Evolutionary conservation across 306 rosid species (phyloP).

Genomic region (Trifolium subterraneum): DNA sequence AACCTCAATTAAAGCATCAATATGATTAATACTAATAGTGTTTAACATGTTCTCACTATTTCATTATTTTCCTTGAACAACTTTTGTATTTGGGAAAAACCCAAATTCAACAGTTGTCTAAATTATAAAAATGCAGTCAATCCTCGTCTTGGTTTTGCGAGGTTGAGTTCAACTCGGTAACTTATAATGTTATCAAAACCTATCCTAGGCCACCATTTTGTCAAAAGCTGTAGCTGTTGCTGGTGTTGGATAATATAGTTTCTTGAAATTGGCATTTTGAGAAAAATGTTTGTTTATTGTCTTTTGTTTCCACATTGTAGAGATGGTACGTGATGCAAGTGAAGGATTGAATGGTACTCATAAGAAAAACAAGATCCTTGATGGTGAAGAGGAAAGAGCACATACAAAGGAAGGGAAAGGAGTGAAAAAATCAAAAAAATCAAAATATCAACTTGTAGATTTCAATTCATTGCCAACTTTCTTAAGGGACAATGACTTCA

Average conservation of each 20-base stretch:
- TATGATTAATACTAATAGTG: no score
- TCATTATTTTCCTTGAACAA: neutral
- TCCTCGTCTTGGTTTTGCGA: no score
- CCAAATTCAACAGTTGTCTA: no score
- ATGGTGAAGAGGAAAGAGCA: constrained; percentile 42
- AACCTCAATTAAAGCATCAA: neutral
- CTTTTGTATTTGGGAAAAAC: no score
- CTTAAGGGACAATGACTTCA: constrained; percentile 67
- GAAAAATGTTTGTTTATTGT: constrained; percentile 16
- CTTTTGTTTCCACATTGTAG: constrained; percentile 35
- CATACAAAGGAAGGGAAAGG: constrained; percentile 44
- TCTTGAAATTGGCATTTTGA: constrained; percentile 3
- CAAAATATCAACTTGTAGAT: constrained; percentile 60
- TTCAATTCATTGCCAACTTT: constrained; percentile 61
- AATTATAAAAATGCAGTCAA: no score
- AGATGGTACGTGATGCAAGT: constrained; percentile 42
- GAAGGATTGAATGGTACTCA: constrained; percentile 29
- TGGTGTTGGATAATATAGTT: neutral
- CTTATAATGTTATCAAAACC: no score
- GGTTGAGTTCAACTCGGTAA: no score
- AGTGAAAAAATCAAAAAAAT: constrained; percentile 35
- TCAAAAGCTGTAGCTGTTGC: no score
- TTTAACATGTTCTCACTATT: neutral
- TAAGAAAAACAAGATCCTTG: constrained; percentile 8
- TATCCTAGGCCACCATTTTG: no score